Evolutionary conservation across 257 asterid genomes (phyloP), one percentile per base, ranked within the genome.

Genomic region (Rauvolfia tetraphylla): DNA sequence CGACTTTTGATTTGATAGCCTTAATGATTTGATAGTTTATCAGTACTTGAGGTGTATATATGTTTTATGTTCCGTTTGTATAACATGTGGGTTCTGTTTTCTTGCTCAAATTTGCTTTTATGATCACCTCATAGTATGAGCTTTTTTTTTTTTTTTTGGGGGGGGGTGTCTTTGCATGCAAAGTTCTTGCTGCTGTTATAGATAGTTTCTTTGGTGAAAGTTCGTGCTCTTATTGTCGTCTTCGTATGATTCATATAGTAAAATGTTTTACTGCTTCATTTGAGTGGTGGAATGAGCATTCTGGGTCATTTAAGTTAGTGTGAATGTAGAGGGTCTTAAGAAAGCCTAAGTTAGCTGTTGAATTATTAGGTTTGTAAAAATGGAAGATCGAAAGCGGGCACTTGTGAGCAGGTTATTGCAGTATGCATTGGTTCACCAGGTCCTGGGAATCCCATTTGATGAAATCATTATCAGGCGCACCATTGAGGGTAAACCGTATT

Each of bases 321-420:
- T 39, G 42, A 20, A 25, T 53, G 65, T 56, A 54, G 57, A 76
- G 34, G 68, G 34, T 41, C 27, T 66, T 39, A 41, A 56, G 39
- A 38, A 59, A 41, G 5, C 36, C 48, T 42, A 69, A 48, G 7
- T 27, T 14, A 68, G 17, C 17, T 69, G 71, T 38, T 69, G 75
- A 33, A 56, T 33, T 46, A 39, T 69, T 84, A 92, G 97, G 93
- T 92, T 84, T 87, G 84, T 90, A 62, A 87, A 88, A 84, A 68
- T 83, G 83, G 93, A 83, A 78, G 97, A 92, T 82, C 76, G 81
- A 38, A 93, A 86, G 80, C 81, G 93, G 72, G 97, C 94, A 10
- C 84, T 91, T 72, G 90, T 87, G 56, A 93, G 98, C 85, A 87
- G 92, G 75, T 80, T 93, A 84, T 82, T 91, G 88, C 98, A 93